Conservation (phyloP, 2,329 filamentous ascomycete genomes). For the Zymoseptoria tritici region DNA sequence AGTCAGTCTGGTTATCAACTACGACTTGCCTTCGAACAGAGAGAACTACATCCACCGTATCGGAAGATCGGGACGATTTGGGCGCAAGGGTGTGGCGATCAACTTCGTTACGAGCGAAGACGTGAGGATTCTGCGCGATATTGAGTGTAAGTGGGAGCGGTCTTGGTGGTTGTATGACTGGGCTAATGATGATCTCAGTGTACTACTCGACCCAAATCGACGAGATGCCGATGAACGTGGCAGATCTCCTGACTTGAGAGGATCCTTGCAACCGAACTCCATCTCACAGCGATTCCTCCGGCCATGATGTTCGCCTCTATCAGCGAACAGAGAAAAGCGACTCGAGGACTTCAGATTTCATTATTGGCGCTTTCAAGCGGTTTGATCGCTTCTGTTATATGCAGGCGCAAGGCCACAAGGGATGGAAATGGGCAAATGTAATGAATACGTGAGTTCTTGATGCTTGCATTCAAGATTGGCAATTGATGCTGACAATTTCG, state of each 20-base stretch:
- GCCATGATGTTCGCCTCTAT: no score
- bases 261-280: neutral
- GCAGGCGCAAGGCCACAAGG: conserved; percentile 25
- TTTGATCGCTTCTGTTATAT: conserved; percentile 2
- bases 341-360: neutral
- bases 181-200: conserved; percentile 43
- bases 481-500: neutral
- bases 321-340: neutral
- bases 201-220: conserved; percentile 97
- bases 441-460: conserved; percentile 20
- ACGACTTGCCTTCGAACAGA: conserved; percentile 94
- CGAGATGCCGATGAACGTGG: conserved; percentile 91
- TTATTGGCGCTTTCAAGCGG: neutral
- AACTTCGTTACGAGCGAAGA: conserved; percentile 99
- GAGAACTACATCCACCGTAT: conserved; percentile 99
- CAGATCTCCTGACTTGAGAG: conserved; percentile 30
- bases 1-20: conserved; percentile 97
- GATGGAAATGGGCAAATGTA: conserved; percentile 29
- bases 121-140: conserved; percentile 92
- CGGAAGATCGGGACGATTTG: conserved; percentile 88
- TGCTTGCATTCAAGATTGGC: neutral
- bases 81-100: conserved; percentile 97
- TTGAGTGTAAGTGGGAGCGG: conserved; percentile 64
- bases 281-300: neutral
- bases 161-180: neutral